Evolutionary conservation across 2,329 filamentous ascomycete species (phyloP), one percentile per base, ranked within the genome.

Genomic region (Ilyonectria sp.): DNA sequence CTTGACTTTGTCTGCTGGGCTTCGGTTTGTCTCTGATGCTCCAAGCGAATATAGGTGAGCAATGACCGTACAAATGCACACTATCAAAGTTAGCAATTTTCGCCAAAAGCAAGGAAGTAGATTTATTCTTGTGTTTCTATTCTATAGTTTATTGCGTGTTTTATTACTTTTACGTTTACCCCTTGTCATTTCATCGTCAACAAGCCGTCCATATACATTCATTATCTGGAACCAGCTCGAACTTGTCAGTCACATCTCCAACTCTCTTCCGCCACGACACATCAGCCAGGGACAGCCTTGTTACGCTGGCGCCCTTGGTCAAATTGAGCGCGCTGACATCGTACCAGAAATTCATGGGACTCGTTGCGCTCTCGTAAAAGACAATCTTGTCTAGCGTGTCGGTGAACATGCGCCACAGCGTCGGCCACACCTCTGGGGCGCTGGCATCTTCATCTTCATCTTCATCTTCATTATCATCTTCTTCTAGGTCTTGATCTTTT

Each of bases 401-500:
- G 2, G 56, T 69, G 60, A 65, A 67, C 60, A 67, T 67, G 33
- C 70, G 65, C 69, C 70, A 71, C 21, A 64, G 50, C 1, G 69
- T 72, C 10, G 67, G 69, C 69, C 71, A 74, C 9, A 65, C 33
- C 23, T 63, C 62, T 5, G 52, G 31, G 9, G 56, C 15, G 31
- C 31, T 37, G 23, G 53, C 35, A 6, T 61, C 40, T 17, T 35
- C 8, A n/a, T 43, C 17, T 43, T 43, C 40, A 15, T 40, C 21
- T 21, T 21, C 21, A 21, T 21, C 21, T 21, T 21, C 37, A 15
- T n/a, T 15, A 8, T 43, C 15, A 8, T n/a, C 17, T 8, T 43
- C 40, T 40, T 40, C 37, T 15, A 17, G 6, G 37, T 40, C 37
- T 8, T 19, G n/a, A 21, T 43, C 60, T 17, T n/a, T n/a, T n/a